Base-by-base conservation (phyloP, 768 basidiomycete species). In the Termitomyces heimii region DNA sequence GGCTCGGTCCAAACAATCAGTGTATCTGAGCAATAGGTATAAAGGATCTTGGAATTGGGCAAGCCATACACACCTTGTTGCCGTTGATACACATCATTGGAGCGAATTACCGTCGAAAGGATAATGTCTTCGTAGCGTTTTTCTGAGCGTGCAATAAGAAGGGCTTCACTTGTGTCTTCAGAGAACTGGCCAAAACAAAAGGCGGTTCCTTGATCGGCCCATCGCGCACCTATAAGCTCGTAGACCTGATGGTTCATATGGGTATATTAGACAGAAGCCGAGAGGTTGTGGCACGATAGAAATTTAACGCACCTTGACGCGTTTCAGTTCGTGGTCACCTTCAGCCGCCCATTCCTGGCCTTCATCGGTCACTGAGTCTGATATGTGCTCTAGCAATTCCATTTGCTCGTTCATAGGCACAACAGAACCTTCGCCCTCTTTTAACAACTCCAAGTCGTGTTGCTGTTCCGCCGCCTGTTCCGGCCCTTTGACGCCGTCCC, bases 1-100 rank as follows among this genome's bases (percentile, higher is more conserved):
- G 92, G 90, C 69, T 98, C 96, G 4, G 96, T 98, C 97, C 97
- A 99, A 20, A 98, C 96, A 64, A 99, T 98, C 48, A 99, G 81
- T 13, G 97, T 99, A 67, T 98, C 96, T 95, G 72, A 31, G 24
- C 31, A 51, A 60, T 16, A 42, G 55, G 53, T 37, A 42, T 54
- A 24, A 59, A 35, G 26, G 34, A 24, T n/a, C n/a, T 59, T 28
- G 18, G 45, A 50, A 35, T 61, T 12, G 52, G 58, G 12, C 49
- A 49, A 54, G 40, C 24, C 40, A 45, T 43, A 55, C 59, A 59
- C 53, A 66, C 91, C 89, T 78, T 92, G 89, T 66, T 93, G 89
- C 46, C 86, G 80, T 66, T 91, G 90, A 70, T 94, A 92, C 42
- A 92, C 91, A 68, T 92, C 91, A 69, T 81, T 89, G 39, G 83